Base-by-base conservation (phyloP, 2,329 filamentous ascomycete genomes). In the Neofusicoccum laricinum region DNA sequence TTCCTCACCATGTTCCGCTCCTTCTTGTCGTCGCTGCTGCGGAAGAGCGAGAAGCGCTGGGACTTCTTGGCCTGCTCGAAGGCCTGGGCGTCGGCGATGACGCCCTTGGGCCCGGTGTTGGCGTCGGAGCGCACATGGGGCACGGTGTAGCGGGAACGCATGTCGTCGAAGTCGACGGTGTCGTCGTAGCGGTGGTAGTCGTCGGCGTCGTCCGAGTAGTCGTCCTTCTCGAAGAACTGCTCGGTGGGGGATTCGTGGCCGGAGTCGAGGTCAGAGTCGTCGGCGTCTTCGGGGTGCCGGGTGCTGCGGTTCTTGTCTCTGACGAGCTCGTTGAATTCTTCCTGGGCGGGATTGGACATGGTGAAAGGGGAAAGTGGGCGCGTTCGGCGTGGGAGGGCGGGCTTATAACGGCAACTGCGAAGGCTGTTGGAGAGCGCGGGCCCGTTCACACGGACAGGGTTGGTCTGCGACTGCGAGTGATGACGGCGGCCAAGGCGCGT, bases 51-150 rank as follows among this genome's bases (percentile, higher is more conserved):
- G 69, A 74, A 75, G 25, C 74, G 71, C 30, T 71, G 66, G 8
- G 72, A 71, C 67, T 76, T 72, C 50, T 68, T 71, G 12, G 90
- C 89, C 71, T 86, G 82, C 78, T 92, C 89, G 76, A 90, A 94
- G 71, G 88, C 87, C 71, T 90, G 85, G 41, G 91, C 91, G 74
- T 95, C 91, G 70, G 91, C 90, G 72, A 95, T 94, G 76, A 95
- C 91, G 67, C 91, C 91, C 81, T 94, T 94, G 69, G 93, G 91
- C 51, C 91, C 91, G 2, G 91, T 94, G 69, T 90, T 88, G 68
- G 87, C 85, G 65, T 89, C 88, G 61, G 81, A 86, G 75, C 91
- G 76, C 66, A 90, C 85, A 72, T 83, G 84, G 71, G 91, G 77
- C 75, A 83, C 79, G 70, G 79, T 79, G 75, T 82, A 82, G 68